Evolutionary conservation across 2,329 filamentous ascomycete species (phyloP).

Genomic region (Biscogniauxia marginata): DNA sequence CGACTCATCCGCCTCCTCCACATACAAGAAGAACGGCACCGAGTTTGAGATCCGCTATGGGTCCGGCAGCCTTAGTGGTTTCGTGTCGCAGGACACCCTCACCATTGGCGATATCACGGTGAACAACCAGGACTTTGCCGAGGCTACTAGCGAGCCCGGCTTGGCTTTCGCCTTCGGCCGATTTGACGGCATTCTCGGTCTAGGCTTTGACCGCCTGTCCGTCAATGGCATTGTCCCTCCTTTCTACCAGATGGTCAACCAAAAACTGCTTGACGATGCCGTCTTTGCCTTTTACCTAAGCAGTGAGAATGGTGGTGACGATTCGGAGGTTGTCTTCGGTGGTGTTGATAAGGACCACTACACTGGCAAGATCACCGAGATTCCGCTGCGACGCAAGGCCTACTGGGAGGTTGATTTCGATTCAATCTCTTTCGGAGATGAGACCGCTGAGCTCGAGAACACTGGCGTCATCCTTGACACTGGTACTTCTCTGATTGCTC

Average conservation of each 20-base stretch:
- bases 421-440: constrained; percentile 82
- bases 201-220: constrained; percentile 94
- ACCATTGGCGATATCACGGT: constrained; percentile 86
- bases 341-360: constrained; percentile 80
- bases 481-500: constrained; percentile 94
- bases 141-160: constrained; percentile 93
- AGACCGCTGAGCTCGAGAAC: constrained; percentile 84
- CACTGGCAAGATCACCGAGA: constrained; percentile 84
- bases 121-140: constrained; percentile 90
- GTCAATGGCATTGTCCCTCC: constrained; percentile 93
- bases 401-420: constrained; percentile 99
- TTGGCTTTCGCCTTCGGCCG: constrained; percentile 96
- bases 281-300: constrained; percentile 97
- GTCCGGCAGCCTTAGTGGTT: constrained; percentile 90
- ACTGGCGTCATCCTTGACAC: constrained; percentile 98
- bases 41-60: constrained; percentile 93
- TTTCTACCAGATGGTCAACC: constrained; percentile 93
- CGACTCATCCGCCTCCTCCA: constrained; percentile 83
- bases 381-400: constrained; percentile 94
- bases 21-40: constrained; percentile 91
- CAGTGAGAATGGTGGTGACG: constrained; percentile 63
- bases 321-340: constrained; percentile 88
- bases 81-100: constrained; percentile 85
- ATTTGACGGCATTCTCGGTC: constrained; percentile 94
- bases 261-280: constrained; percentile 84